phyloP scores from a whole-genome alignment of 2,329 filamentous ascomycete genomes.

The Fusarium miscanthi region DNA sequence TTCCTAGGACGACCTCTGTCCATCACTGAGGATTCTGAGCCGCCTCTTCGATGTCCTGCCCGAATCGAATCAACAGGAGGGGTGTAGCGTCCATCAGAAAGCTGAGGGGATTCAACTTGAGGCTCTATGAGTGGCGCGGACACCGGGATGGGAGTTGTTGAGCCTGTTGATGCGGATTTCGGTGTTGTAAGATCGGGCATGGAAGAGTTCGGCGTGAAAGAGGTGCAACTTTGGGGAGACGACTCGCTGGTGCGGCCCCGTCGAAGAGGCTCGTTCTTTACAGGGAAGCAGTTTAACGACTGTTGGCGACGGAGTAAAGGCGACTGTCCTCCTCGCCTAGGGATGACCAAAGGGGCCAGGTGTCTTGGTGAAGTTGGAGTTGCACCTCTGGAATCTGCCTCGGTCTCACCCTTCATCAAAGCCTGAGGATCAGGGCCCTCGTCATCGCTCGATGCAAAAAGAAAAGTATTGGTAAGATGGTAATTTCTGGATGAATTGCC shows the following conservation, averaged over 20 bases:
- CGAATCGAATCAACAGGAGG: conserved; percentile 41
- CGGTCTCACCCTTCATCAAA: conserved; percentile 39
- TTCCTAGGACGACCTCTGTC: conserved; percentile 71
- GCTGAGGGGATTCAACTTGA: conserved; percentile 55
- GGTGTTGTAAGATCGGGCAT: conserved; percentile 55
- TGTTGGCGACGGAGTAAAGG: conserved; percentile 48
- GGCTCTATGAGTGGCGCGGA: conserved; percentile 60
- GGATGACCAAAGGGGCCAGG: conserved; percentile 69
- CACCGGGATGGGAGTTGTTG: conserved; percentile 59
- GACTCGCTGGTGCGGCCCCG: conserved; percentile 60
- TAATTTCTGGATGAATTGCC: conserved; percentile 61
- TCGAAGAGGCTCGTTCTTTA: conserved; percentile 57
- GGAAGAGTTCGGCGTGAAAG: conserved; percentile 51
- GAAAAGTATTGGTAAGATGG: conserved; percentile 40
- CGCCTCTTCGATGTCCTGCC: conserved; percentile 60
- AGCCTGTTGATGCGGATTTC: conserved; percentile 55
- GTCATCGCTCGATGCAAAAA: conserved; percentile 40
- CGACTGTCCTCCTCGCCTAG: conserved; percentile 44
- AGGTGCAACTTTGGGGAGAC: conserved; percentile 55
- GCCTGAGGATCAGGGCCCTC: conserved; percentile 39
- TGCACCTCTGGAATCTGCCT: conserved; percentile 1
- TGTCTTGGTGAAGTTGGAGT: conserved; percentile 62
- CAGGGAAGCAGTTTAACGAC: conserved; percentile 59
- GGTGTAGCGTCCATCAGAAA: conserved; percentile 54
- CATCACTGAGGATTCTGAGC: conserved; percentile 69